Conservation (phyloP, 2,329 filamentous ascomycete species). For the Fusarium papillatum region DNA sequence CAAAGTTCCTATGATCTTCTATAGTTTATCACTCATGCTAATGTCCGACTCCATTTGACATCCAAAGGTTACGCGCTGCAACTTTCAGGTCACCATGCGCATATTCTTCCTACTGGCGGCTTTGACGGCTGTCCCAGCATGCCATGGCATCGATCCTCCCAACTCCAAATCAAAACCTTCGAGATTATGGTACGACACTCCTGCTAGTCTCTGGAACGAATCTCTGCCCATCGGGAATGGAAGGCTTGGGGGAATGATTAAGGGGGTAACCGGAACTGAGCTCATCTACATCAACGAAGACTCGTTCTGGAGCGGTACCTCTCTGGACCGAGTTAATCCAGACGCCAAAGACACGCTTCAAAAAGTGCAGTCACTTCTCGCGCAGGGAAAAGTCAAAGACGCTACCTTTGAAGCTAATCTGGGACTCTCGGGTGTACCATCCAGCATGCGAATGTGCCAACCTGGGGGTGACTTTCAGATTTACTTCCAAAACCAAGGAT, state of each 20-base stretch:
- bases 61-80: neutral
- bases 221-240: conserved; percentile 5
- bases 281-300: conserved; percentile 10
- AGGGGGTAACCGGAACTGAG: neutral
- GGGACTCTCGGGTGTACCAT: neutral
- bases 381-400: neutral
- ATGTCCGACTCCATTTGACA: neutral
- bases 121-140: neutral
- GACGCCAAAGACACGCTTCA: neutral
- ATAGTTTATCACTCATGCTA: too few species aligned
- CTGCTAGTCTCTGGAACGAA: conserved; percentile 1
- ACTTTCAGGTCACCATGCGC: neutral
- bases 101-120: neutral
- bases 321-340: neutral
- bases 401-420: conserved; percentile 5
- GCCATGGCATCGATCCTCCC: neutral
- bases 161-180: neutral
- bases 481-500: conserved; percentile 1
- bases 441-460: conserved; percentile 7
- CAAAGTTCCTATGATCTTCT: too few species aligned
- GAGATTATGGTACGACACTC: conserved; percentile 1
- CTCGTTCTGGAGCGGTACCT: conserved; percentile 1
- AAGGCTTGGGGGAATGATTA: neutral
- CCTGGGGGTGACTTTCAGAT: conserved; percentile 7
- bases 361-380: neutral